Base-by-base conservation (phyloP, 768 basidiomycete genomes). In the Trametes cingulata region DNA sequence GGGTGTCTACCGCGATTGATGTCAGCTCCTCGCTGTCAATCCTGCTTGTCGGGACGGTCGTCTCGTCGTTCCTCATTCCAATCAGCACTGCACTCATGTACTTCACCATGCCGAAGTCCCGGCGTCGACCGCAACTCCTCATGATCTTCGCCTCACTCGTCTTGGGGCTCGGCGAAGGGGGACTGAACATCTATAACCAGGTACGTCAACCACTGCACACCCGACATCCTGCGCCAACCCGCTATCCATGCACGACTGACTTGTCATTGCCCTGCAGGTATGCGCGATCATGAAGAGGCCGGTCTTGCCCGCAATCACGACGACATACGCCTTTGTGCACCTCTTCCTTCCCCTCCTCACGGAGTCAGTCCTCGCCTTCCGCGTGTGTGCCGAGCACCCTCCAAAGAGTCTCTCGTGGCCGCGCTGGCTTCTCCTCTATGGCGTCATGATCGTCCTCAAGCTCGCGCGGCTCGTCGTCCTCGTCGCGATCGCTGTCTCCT, bases 331-430 rank as follows among this genome's bases (percentile, higher is more conserved):
- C 0, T 19, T 41, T 12, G 40, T 48, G 17, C 41, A 40, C 27
- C 40, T 58, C 33, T 41, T 58, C 20, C 69, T 14, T 52, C 75
- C 76, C 6, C 48, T 77, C 3, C 61, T 76, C 42, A 69, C 76
- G 39, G 76, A 78, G 56, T 71, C 68, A 5, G 72, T 77, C 42
- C 72, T 78, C 19, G 37, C 76, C 22, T 63, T 77, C 52, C 72
- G 77, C 1, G 66, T 78, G 15, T 57, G 71, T 33, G 72, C 72
- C 12, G 71, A 76, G 8, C 77, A 72, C 56, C 76, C 77, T 0
- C 63, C 68, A 2, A 6, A 19, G 20, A 6, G 35, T 17, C 25
- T 15, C 25, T 35, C 22, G n/a, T 53, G 53, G 4, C 46, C 55
- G 3, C 69, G 68, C 0, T 56, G 68, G 2, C 50, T 24, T 37